These are phyloP conservation scores for Solanum phureja DNA, from an alignment of 257 asterid genomes.

Conservation along the genomic window DNA sequence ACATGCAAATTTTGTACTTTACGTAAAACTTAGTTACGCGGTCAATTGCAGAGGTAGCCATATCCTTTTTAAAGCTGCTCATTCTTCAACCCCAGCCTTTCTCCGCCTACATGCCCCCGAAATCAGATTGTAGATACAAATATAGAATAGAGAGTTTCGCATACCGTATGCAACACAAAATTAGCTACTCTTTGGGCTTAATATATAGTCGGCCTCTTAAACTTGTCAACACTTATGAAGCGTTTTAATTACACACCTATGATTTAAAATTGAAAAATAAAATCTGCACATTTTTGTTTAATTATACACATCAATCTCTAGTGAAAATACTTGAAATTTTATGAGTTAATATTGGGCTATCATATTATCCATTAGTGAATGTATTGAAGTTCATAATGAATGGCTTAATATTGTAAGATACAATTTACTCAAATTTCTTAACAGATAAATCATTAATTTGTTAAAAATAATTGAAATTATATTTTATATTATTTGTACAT, in stretches of 20 bases:
- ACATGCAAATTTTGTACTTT: background rate
- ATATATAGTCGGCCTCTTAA: too few relatives aligned
- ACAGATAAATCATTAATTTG: background rate
- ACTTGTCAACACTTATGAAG: too few relatives aligned
- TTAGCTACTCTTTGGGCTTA: background rate
- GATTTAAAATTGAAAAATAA: too few relatives aligned
- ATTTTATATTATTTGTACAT: background rate
- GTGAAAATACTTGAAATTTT: too few relatives aligned
- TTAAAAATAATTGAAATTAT: background rate
- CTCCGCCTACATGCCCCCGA: too few relatives aligned
- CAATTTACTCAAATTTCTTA: background rate
- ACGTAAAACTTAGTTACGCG: background rate
- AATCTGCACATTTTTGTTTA: too few relatives aligned
- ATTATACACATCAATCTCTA: background rate
- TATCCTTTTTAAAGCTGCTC: too few relatives aligned
- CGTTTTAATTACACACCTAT: too few relatives aligned
- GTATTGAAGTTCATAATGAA: background rate
- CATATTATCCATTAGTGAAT: background rate
- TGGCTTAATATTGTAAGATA: background rate
- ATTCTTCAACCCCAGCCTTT: too few relatives aligned
- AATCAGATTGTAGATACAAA: fast-evolving
- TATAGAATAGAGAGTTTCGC: too few relatives aligned
- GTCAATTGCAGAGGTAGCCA: background rate
- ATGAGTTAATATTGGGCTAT: background rate
- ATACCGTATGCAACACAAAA: too few relatives aligned